These are phyloP conservation scores for Penicillium ucsense DNA, from an alignment of 495 filamentous ascomycete genomes.

Conservation along the genomic window DNA sequence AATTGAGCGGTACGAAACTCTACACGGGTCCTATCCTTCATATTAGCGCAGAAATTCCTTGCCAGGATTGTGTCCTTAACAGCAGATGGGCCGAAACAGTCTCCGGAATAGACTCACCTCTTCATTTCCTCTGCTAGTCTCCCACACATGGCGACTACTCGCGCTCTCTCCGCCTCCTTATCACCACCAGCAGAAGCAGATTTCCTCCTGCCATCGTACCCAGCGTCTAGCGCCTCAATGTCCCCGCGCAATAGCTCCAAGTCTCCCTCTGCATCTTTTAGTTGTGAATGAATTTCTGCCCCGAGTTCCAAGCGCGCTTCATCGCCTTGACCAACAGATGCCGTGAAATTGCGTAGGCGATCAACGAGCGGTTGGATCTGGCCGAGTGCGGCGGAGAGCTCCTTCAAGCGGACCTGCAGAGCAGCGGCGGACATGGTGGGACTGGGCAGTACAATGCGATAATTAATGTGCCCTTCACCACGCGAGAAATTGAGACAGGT, in stretches of 20 bases:
- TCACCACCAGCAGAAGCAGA: slow-evolving; percentile 27
- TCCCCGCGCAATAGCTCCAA: slow-evolving; percentile 75
- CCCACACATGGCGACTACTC: slow-evolving; percentile 52
- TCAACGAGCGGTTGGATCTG: slow-evolving; percentile 65
- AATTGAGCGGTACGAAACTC: slow-evolving; percentile 82
- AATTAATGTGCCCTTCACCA: background rate
- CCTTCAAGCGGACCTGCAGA: slow-evolving; percentile 55
- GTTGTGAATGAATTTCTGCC: slow-evolving; percentile 66
- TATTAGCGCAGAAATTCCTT: slow-evolving; percentile 4
- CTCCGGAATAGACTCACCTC: slow-evolving; percentile 35
- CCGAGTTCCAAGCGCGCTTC: slow-evolving; percentile 69
- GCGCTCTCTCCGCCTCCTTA: slow-evolving; percentile 45
- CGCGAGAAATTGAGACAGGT: too few species aligned
- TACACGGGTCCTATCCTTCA: slow-evolving; percentile 46
- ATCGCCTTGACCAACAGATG: slow-evolving; percentile 48
- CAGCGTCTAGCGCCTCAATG: slow-evolving; percentile 51
- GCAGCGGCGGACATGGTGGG: slow-evolving; percentile 45
- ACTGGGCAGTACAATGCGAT: background rate
- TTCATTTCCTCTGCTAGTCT: slow-evolving; percentile 60
- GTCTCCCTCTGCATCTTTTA: slow-evolving; percentile 81
- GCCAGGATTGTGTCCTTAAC: background rate
- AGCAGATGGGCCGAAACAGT: background rate
- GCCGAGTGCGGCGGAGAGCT: slow-evolving; percentile 58
- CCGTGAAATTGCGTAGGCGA: slow-evolving; percentile 59
- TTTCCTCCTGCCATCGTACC: slow-evolving; percentile 30